Conservation (phyloP, 495 filamentous ascomycete species). For the Podospora pseudoanserina region DNA sequence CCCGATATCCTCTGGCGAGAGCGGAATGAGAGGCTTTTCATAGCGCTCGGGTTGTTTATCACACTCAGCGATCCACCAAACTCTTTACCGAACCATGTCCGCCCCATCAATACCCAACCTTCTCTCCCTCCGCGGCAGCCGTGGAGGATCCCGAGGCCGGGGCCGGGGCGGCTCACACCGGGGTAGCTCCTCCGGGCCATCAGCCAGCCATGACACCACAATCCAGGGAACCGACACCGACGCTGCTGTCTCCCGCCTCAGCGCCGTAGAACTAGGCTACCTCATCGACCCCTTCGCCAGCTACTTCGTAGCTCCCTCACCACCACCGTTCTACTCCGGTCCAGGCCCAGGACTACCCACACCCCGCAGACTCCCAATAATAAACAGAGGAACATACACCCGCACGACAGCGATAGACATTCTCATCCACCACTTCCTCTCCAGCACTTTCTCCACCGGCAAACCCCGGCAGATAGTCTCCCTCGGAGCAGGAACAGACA, state of each 20-base stretch:
- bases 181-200: constrained; percentile 18
- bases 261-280: constrained; percentile 85
- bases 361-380: constrained; percentile 72
- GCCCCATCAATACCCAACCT: constrained; percentile 73
- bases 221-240: constrained; percentile 91
- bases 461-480: constrained; percentile 73
- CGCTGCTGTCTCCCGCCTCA: constrained; percentile 81
- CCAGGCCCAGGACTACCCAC: constrained; percentile 13
- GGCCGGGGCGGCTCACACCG: constrained; percentile 40
- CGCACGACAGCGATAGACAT: constrained; percentile 82
- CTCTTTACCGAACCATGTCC: constrained; percentile 49
- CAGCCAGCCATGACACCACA: constrained; percentile 42
- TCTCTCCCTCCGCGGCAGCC: constrained; percentile 56
- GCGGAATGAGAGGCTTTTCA: background rate
- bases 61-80: background rate
- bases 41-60: background rate
- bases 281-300: constrained; percentile 75
- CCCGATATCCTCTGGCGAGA: background rate
- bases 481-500: constrained; percentile 91
- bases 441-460: constrained; percentile 20
- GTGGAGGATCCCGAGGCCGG: constrained; percentile 45
- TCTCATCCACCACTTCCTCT: constrained; percentile 70
- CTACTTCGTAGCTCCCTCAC: constrained; percentile 47
- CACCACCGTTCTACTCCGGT: background rate
- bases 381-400: constrained; percentile 95